A percentile compares a stretch with the other conserved stretches of the same genome.
These are phyloP conservation scores for Eucalyptus marginata DNA, from an alignment of 345 rosid genomes.

Conservation along the genomic window DNA sequence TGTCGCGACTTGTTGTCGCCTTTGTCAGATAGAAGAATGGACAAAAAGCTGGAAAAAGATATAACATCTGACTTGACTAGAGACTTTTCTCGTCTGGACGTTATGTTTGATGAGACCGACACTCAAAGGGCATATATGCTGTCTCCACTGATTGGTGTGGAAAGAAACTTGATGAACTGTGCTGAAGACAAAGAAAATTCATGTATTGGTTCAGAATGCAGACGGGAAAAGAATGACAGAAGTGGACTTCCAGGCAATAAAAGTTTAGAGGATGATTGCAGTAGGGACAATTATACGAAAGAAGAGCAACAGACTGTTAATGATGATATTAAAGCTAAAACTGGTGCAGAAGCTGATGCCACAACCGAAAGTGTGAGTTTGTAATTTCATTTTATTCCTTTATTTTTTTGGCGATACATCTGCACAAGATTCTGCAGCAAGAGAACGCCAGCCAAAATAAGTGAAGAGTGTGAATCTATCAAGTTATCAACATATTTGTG, in stretches of 20 bases:
- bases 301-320: background rate
- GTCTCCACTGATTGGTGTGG: constrained; percentile 19
- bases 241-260: background rate
- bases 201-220: constrained; percentile 9
- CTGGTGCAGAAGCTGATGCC: background rate
- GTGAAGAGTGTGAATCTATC: background rate
- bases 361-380: background rate
- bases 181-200: constrained; percentile 48
- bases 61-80: constrained; percentile 52
- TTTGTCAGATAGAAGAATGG: constrained; percentile 62
- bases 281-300: background rate
- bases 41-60: constrained; percentile 76
- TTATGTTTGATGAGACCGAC: constrained; percentile 52
- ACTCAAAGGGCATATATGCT: constrained; percentile 9
- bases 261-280: background rate
- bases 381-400: background rate
- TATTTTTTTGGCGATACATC: background rate
- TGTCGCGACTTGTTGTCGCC: constrained; percentile 83
- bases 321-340: background rate
- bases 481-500: background rate
- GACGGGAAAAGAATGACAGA: constrained; percentile 4
- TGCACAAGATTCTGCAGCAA: background rate
- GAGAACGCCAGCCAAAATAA: background rate
- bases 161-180: constrained; percentile 5
- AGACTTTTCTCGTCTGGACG: constrained; percentile 83